Base-by-base conservation (phyloP, 345 rosid species). In the Linum lewisii region DNA sequence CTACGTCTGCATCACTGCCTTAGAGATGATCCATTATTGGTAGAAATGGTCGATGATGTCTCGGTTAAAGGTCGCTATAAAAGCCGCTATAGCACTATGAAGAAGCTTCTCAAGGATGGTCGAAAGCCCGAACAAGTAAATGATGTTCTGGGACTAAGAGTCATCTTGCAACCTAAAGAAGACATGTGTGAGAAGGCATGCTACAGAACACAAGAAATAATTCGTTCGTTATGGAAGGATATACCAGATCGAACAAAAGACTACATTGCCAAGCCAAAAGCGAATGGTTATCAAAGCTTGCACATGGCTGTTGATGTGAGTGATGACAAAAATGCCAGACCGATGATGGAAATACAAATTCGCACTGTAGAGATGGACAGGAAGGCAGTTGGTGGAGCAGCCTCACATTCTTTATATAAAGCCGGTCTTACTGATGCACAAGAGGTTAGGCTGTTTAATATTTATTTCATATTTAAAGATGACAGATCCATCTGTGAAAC, bases 241-340 rank as follows among this genome's bases (percentile, higher is more conserved):
- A 80, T 88, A 26, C 89, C 91, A 13, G 77, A 75, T 65, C 81
- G 95, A 75, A 75, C 87, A 1, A 92, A 92, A 75, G 96, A 92
- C 69, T 92, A 92, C 63, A 86, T 88, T 51, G 79, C 84, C 52
- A 61, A 68, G 74, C 98, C 98, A 0, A 92, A 88, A 73, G 75
- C 64, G 24, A 92, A 88, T 66, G 96, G 98, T 19, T 92, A 88
- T 76, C 79, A 71, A 74, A 92, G 98, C 63, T 77, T 88, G 51
- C 98, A 92, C 62, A 84, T 92, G 98, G 96, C 95, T 7, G 93
- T 88, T 68, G 90, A 92, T 67, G 86, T 81, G 42, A 88, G 93
- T 59, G 87, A 86, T 57, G 64, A 70, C 32, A 79, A 76, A 66
- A 71, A 62, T 72, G 60, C 62, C 15, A 80, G 79, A 77, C 98